Percentiles rank a stretch among this genome's conserved stretches.
Conservation (phyloP, 768 basidiomycete genomes). For the Lentinula boryana region DNA sequence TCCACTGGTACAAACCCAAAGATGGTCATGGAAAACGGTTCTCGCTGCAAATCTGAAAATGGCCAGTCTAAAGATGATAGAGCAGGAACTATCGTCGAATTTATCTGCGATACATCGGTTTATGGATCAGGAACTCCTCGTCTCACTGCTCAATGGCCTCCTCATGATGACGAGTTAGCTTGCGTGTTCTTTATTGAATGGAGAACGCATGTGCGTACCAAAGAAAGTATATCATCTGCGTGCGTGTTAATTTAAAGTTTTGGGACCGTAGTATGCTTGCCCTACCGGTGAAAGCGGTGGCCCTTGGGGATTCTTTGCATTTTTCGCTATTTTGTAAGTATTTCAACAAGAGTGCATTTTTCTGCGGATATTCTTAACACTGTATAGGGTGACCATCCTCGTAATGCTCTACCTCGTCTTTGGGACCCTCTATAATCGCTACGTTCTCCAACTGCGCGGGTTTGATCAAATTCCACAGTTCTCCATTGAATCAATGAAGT, state of each 20-base stretch:
- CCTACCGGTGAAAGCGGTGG: conserved; percentile 54
- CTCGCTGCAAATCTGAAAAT: conserved; percentile 48
- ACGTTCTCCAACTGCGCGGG: conserved; percentile 65
- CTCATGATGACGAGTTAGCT: conserved; percentile 51
- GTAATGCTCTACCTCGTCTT: conserved; percentile 60
- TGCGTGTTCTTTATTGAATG: conserved; percentile 84
- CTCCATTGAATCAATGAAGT: conserved; percentile 43
- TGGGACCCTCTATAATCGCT: conserved; percentile 74
- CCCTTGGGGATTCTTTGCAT: conserved; percentile 44
- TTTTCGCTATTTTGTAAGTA: conserved; percentile 54
- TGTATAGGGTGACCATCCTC: conserved; percentile 44
- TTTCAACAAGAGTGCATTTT: not conserved
- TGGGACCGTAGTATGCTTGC: conserved; percentile 57
- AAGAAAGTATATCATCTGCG: conserved; percentile 1
- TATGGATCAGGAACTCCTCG: conserved; percentile 47
- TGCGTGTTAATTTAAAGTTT: not conserved
- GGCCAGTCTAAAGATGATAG: conserved; percentile 26
- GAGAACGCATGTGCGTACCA: conserved; percentile 61
- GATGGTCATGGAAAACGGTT: conserved; percentile 56
- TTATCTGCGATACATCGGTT: conserved; percentile 68
- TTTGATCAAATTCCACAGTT: conserved; percentile 70
- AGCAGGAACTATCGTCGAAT: conserved; percentile 67
- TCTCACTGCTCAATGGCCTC: conserved; percentile 66
- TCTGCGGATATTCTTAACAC: not conserved
- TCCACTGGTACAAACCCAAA: conserved; percentile 25